phyloP scores from a whole-genome alignment of 441 rosid species.

The Arabidopsis hybrid region DNA sequence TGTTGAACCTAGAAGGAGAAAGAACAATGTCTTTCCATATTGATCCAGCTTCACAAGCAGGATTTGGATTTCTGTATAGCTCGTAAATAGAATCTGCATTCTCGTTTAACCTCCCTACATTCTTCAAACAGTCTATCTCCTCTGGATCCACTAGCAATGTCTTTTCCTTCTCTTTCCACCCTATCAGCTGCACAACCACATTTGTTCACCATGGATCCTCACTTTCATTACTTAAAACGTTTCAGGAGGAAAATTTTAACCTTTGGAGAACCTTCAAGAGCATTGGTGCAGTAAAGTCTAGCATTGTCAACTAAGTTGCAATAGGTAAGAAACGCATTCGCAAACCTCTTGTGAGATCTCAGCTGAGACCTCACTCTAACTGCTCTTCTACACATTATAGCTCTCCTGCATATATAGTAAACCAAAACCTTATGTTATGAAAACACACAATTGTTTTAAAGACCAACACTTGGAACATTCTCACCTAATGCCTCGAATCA shows the following conservation, averaged over 20 bases:
- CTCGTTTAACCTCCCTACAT: constrained; percentile 75
- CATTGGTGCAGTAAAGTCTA: constrained; percentile 85
- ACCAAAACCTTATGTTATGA: constrained; percentile 14
- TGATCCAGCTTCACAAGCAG: constrained; percentile 75
- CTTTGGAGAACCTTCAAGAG: constrained; percentile 94
- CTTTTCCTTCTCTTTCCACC: constrained; percentile 95
- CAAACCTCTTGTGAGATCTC: constrained; percentile 95
- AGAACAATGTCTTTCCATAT: constrained; percentile 96
- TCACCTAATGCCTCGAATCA: constrained; percentile 90
- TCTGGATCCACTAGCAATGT: constrained; percentile 93
- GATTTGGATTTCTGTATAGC: constrained; percentile 77
- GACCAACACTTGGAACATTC: constrained; percentile 14
- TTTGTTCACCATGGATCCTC: too few species aligned
- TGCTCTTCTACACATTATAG: constrained; percentile 92
- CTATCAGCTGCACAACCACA: constrained; percentile 71
- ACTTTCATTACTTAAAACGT: too few species aligned
- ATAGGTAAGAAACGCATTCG: constrained; percentile 83
- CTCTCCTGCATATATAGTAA: constrained; percentile 66
- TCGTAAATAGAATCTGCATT: constrained; percentile 83
- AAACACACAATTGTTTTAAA: background rate
- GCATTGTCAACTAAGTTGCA: constrained; percentile 91
- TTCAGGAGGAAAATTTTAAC: too few species aligned
- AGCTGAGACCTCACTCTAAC: constrained; percentile 89
- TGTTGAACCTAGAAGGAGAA: constrained; percentile 86
- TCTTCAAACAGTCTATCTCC: constrained; percentile 77